Conservation (phyloP, 176 grass and related monocot species). For the Bonia amplexicaulis region DNA sequence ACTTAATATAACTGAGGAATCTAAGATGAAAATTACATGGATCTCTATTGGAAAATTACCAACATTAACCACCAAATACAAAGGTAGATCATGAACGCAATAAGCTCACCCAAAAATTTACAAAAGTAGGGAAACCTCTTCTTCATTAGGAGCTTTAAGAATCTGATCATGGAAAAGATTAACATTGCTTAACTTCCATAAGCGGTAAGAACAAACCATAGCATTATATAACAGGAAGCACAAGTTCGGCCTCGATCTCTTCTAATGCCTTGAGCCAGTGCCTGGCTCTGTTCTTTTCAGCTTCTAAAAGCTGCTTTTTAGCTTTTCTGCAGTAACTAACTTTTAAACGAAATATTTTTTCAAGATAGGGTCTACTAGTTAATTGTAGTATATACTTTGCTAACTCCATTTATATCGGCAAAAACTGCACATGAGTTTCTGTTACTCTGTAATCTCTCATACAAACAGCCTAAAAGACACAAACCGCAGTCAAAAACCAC, state of each 20-base stretch:
- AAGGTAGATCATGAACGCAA: not conserved
- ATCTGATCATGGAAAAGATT: conserved; percentile 55
- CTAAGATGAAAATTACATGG: not conserved
- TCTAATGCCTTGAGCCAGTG: conserved; percentile 70
- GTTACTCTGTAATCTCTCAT: too few species aligned
- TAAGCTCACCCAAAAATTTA: conserved; percentile 72
- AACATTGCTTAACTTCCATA: conserved; percentile 1
- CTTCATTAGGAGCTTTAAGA: conserved; percentile 87
- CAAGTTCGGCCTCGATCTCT: conserved; percentile 49
- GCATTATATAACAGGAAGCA: not conserved
- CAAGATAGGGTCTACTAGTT: too few species aligned
- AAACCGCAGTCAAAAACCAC: too few species aligned
- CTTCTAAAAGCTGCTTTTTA: too few species aligned
- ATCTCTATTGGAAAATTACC: not conserved
- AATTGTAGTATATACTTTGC: too few species aligned
- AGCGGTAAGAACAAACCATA: not conserved
- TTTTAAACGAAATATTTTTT: too few species aligned
- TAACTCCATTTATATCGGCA: too few species aligned
- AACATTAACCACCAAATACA: not conserved
- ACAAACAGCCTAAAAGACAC: too few species aligned
- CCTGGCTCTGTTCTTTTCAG: too few species aligned
- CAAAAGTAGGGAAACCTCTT: conserved; percentile 87
- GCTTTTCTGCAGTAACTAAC: too few species aligned
- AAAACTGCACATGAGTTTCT: too few species aligned
- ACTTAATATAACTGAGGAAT: not conserved